phyloP scores from a whole-genome alignment of 2,329 filamentous ascomycete genomes.

The Hysterium pulicare region DNA sequence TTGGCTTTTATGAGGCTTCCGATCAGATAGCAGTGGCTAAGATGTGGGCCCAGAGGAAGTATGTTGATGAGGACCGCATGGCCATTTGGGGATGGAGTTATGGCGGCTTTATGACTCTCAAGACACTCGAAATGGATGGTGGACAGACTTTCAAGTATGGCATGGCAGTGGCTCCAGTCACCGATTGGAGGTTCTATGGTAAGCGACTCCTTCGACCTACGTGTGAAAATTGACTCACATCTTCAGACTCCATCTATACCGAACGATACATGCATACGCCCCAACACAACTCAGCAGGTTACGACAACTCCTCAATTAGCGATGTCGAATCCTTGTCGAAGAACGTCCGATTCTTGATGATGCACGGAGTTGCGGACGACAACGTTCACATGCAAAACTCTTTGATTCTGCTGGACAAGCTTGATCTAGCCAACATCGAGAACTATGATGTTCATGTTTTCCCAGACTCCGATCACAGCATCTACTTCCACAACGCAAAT shows the following conservation, averaged over 20 bases:
- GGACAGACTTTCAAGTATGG: slow-evolving; percentile 91
- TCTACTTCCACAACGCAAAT: slow-evolving; percentile 92
- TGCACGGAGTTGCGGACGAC: slow-evolving; percentile 96
- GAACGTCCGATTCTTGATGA: slow-evolving; percentile 85
- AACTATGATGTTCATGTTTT: slow-evolving; percentile 98
- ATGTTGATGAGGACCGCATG: slow-evolving; percentile 77
- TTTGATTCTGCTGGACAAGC: slow-evolving; percentile 76
- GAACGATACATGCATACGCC: slow-evolving; percentile 98
- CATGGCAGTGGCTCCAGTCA: slow-evolving; percentile 98
- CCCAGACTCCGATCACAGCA: slow-evolving; percentile 92
- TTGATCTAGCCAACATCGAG: slow-evolving; percentile 76
- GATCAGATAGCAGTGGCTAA: slow-evolving; percentile 92
- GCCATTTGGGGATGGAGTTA: slow-evolving; percentile 99
- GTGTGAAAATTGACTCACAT: slow-evolving; percentile 6
- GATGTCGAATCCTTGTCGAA: slow-evolving; percentile 70
- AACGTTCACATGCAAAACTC: slow-evolving; percentile 98
- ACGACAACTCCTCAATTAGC: slow-evolving; percentile 68
- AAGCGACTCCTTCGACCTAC: slow-evolving; percentile 10
- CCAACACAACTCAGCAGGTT: slow-evolving; percentile 74
- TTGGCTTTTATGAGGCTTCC: slow-evolving; percentile 79
- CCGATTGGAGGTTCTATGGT: slow-evolving; percentile 92
- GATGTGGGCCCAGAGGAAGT: slow-evolving; percentile 74
- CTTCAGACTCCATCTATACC: slow-evolving; percentile 77
- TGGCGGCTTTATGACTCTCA: slow-evolving; percentile 91
- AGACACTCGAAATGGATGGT: slow-evolving; percentile 87